Conservation (phyloP, 164 flowering plant species). For the Hamamelis virginiana region DNA sequence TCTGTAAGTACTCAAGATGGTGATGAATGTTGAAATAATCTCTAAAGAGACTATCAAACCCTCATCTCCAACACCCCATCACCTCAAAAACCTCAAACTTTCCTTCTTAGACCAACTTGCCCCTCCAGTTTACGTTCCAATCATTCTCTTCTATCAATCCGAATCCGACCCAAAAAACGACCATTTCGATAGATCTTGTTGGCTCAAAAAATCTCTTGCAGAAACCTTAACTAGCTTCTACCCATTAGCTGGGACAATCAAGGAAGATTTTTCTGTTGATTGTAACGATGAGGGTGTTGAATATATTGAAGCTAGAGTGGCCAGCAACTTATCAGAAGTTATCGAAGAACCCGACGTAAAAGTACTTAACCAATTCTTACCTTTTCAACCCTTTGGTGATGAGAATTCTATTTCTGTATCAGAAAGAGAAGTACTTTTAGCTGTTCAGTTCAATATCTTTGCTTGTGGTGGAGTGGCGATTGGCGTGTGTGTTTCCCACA, state of each 20-base stretch:
- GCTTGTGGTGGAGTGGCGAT: conserved; percentile 34
- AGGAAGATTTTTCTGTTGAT: not conserved
- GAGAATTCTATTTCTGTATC: no score
- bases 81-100: conserved; percentile 9
- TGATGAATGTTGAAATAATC: conserved; percentile 8
- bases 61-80: conserved; percentile 14
- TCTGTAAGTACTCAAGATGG: not conserved
- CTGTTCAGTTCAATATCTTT: conserved; percentile 26
- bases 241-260: conserved; percentile 14
- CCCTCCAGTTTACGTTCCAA: not conserved
- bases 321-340: not conserved
- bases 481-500: conserved; percentile 19
- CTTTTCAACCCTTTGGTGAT: not conserved
- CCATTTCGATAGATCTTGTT: not conserved
- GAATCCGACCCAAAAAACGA: no score
- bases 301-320: conserved; percentile 3
- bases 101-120: conserved; percentile 15
- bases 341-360: not conserved
- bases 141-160: not conserved
- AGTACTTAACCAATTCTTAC: conserved; percentile 12
- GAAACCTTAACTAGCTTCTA: conserved; percentile 9
- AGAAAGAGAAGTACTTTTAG: conserved; percentile 3
- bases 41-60: conserved; percentile 17
- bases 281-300: not conserved
- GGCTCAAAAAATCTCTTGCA: not conserved